Evolutionary conservation across 2,329 filamentous ascomycete species (phyloP), one percentile per base, ranked within the genome.

Genomic region (Didymella sp.): DNA sequence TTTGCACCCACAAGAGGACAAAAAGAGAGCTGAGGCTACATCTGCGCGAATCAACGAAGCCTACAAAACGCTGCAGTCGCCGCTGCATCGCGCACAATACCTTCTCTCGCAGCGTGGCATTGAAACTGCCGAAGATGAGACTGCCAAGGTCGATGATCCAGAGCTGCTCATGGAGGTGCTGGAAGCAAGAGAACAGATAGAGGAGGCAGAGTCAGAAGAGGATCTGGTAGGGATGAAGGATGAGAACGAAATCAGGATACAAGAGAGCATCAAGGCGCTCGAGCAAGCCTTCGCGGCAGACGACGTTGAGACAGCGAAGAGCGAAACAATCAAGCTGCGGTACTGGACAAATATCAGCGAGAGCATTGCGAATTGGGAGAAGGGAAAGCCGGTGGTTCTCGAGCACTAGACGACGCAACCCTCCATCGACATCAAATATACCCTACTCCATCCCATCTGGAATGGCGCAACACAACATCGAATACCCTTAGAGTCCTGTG

Each of bases 341-440:
- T 98, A 97, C 80, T 97, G 94, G 94, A 84, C 89, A 53, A 96
- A 93, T 77, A 88, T 98, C 59, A 84, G 87, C 60, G 89, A 96
- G 76, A 90, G 87, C 43, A 79, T 97, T 70, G 81, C 89, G 72
- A 85, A 88, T 61, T 97, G 94, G 93, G 92, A 96, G 81, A 86
- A 82, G 68, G 93, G 92, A 5, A 89, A 86, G 79, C 74, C 82
- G 61, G 81, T 86, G 55, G 77, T 83, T 42, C 65, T 87, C 64
- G 75, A 82, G 59, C 85, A 87, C 78, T 87, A 54, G 25, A 19
- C 27, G 27, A 35, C n/a, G 24, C 24, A 44, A 6, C 22, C 43
- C 12, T 7, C 12, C 38, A 24, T 25, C 42, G n/a, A 21, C 9
- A 12, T 24, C 25, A 44, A 57, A 52, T 33, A 21, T 47, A 52